A percentile compares a stretch with the other conserved stretches of the same genome.
Evolutionary conservation across 345 rosid genomes (phyloP).

Genomic region (Citrus mangshanensis): DNA sequence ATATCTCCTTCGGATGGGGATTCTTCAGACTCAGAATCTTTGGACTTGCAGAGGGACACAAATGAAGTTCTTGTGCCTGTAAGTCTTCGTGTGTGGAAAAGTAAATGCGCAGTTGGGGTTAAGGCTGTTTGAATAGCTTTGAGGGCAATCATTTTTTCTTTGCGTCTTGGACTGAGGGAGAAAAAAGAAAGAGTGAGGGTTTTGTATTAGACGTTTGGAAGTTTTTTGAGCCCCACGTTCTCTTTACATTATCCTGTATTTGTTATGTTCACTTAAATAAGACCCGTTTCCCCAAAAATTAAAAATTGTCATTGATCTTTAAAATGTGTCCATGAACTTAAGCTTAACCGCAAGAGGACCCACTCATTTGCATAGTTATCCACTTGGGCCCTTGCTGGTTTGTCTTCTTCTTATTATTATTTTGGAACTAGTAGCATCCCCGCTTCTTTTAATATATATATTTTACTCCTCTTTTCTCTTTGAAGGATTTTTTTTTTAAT

Average conservation of each 20-base stretch:
- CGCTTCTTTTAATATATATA: no score
- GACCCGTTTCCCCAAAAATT: not conserved
- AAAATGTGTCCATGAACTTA: no score
- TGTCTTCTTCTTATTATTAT: no score
- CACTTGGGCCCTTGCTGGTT: no score
- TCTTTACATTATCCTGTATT: slow-evolving; percentile 14
- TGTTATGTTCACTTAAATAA: no score
- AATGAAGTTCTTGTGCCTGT: slow-evolving; percentile 20
- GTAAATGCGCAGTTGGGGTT: slow-evolving; percentile 16
- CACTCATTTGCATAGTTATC: no score
- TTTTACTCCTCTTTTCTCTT: no score
- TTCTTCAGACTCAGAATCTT: slow-evolving; percentile 32
- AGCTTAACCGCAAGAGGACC: no score
- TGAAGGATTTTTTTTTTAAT: no score
- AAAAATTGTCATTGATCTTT: not conserved
- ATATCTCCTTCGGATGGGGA: slow-evolving; percentile 64
- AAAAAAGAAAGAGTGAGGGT: not conserved
- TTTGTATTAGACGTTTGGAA: not conserved
- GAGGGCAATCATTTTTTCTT: slow-evolving; percentile 39
- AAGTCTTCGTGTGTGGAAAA: slow-evolving; percentile 29
- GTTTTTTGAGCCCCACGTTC: slow-evolving; percentile 32
- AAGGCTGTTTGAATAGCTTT: slow-evolving; percentile 36
- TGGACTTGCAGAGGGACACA: slow-evolving; percentile 42
- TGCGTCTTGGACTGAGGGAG: not conserved
- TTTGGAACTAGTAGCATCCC: no score